Evolutionary conservation across 2,329 filamentous ascomycete genomes (phyloP).

Genomic region (Dactylellina sp.): DNA sequence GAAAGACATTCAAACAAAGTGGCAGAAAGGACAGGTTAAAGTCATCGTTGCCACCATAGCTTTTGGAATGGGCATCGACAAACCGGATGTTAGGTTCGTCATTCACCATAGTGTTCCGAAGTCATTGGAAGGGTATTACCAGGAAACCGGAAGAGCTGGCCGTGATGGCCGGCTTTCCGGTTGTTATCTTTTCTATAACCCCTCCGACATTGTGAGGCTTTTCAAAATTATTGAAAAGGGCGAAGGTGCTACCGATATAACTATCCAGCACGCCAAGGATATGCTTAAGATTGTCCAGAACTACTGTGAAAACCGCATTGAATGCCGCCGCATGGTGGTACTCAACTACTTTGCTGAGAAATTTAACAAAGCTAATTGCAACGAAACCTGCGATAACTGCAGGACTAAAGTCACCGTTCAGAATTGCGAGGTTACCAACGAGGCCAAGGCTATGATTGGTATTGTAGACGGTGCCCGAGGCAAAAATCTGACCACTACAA

Average conservation of each 20-base stretch:
- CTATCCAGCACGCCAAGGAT: slow-evolving; percentile 78
- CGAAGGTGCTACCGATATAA: slow-evolving; percentile 71
- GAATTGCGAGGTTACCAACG: slow-evolving; percentile 78
- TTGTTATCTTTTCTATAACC: slow-evolving; percentile 91
- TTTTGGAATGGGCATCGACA: slow-evolving; percentile 99
- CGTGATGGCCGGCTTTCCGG: slow-evolving; percentile 87
- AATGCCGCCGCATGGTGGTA: slow-evolving; percentile 88
- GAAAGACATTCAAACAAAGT: slow-evolving; percentile 77
- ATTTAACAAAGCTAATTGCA: slow-evolving; percentile 79
- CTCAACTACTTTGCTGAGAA: slow-evolving; percentile 93
- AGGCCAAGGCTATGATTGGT: slow-evolving; percentile 77
- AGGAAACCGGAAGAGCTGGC: slow-evolving; percentile 94
- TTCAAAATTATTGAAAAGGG: slow-evolving; percentile 85
- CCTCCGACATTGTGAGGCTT: slow-evolving; percentile 78
- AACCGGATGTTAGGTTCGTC: slow-evolving; percentile 94
- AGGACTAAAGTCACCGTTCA: slow-evolving; percentile 77
- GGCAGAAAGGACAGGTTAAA: slow-evolving; percentile 83
- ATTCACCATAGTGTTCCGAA: slow-evolving; percentile 94
- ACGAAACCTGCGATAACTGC: slow-evolving; percentile 88
- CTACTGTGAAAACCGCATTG: slow-evolving; percentile 88
- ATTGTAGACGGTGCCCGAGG: slow-evolving; percentile 69
- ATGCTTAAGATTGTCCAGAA: slow-evolving; percentile 88
- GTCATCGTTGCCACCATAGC: slow-evolving; percentile 98
- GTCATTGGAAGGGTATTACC: slow-evolving; percentile 96
- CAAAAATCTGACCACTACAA: slow-evolving; percentile 76